phyloP scores from a whole-genome alignment of 2,329 filamentous ascomycete species.

The Fusarium sp. region DNA sequence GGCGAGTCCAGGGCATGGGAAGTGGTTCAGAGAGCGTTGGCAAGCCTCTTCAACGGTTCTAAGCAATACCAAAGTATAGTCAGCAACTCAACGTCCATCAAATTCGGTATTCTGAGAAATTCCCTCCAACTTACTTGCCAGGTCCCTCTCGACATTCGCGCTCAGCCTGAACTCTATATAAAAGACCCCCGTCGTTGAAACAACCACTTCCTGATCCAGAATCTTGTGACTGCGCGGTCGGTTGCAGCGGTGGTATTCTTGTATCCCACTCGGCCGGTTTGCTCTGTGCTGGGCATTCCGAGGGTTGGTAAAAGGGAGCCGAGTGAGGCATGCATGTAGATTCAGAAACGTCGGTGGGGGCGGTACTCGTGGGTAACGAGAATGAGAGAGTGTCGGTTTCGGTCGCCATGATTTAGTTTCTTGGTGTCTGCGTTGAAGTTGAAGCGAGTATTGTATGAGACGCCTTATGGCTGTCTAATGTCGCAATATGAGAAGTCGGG shows the following conservation, averaged over 20 bases:
- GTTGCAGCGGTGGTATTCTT: slow-evolving; percentile 34
- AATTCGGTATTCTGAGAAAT: background rate
- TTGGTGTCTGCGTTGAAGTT: background rate
- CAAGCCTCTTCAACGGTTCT: slow-evolving; percentile 54
- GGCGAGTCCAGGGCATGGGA: slow-evolving; percentile 56
- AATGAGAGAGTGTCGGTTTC: slow-evolving; percentile 50
- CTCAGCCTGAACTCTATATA: slow-evolving; percentile 45
- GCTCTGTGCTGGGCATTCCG: slow-evolving; percentile 25
- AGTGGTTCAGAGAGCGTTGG: slow-evolving; percentile 54
- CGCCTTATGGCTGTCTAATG: slow-evolving; percentile 21
- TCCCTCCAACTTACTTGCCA: slow-evolving; percentile 41
- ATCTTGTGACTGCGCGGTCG: slow-evolving; percentile 24
- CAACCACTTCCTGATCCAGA: slow-evolving; percentile 27
- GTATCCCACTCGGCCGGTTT: slow-evolving; percentile 49
- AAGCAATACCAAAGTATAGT: slow-evolving; percentile 26
- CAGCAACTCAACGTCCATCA: slow-evolving; percentile 24
- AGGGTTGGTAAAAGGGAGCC: slow-evolving; percentile 29
- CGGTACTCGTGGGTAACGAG: slow-evolving; percentile 49
- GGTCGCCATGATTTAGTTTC: slow-evolving; percentile 45
- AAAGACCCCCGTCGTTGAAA: slow-evolving; percentile 44
- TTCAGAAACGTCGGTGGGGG: slow-evolving; percentile 48
- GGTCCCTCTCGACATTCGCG: slow-evolving; percentile 44
- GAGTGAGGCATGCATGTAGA: slow-evolving; percentile 44
- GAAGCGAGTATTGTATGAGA: slow-evolving; percentile 6
- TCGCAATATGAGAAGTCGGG: background rate